Evolutionary conservation across 1,284 basidiomycete species (phyloP).

Genomic region (Neonothopanus nambi): DNA sequence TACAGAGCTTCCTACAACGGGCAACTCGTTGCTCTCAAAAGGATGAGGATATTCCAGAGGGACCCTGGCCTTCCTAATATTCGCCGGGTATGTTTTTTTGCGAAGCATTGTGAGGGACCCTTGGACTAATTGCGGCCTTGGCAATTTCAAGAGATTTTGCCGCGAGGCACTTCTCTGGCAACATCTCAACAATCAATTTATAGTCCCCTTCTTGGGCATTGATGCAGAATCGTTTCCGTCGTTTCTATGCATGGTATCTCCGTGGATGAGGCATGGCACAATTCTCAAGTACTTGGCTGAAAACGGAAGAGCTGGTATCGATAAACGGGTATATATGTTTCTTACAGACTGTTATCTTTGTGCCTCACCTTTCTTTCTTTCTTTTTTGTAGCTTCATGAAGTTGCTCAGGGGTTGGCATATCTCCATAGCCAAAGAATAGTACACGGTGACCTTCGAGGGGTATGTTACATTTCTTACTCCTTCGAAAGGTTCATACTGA

Average conservation of each 20-base stretch:
- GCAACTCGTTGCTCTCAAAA: slow-evolving; percentile 21
- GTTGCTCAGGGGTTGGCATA: slow-evolving; percentile 16
- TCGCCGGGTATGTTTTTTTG: slow-evolving; percentile 1
- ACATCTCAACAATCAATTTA: slow-evolving; percentile 20
- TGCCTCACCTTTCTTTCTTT: too few relatives aligned
- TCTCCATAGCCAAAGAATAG: slow-evolving; percentile 16
- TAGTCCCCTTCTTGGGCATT: slow-evolving; percentile 24
- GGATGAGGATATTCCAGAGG: slow-evolving; percentile 20
- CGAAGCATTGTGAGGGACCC: background rate
- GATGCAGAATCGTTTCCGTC: slow-evolving; percentile 22
- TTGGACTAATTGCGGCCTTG: background rate
- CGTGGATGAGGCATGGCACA: slow-evolving; percentile 24
- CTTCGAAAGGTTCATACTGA: background rate
- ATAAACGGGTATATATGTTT: background rate
- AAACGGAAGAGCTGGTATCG: background rate
- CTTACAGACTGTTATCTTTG: background rate
- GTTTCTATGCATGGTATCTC: slow-evolving; percentile 21
- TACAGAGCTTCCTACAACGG: slow-evolving; percentile 17
- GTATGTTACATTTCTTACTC: background rate
- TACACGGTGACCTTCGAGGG: slow-evolving; percentile 16
- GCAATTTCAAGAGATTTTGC: slow-evolving; percentile 16
- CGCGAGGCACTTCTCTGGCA: slow-evolving; percentile 24
- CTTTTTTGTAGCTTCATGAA: slow-evolving; percentile 9
- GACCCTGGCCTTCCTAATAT: background rate
- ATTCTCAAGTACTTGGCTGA: slow-evolving; percentile 14